Base-by-base conservation (phyloP, 805 yeast species). In the Suhomyces sp. region DNA sequence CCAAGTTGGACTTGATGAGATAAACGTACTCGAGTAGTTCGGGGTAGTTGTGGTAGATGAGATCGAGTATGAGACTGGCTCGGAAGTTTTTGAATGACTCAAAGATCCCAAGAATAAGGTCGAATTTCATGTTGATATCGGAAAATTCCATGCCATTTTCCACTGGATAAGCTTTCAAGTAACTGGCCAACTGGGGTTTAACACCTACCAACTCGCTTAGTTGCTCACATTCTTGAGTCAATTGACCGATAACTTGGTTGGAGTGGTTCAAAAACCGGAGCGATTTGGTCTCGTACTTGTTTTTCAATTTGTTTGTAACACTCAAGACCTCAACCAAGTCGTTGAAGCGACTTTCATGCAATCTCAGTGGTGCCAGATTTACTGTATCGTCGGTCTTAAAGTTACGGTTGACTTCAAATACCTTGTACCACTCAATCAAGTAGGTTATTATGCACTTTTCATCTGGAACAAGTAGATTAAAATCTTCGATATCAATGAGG, bases 391-490 rank as follows among this genome's bases (percentile, higher is more conserved):
- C 43, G 21, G 48, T n/a, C 12, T 22, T 43, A n/a, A 15, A 22
- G 21, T 24, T 31, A 13, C 39, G 48, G 12, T 52, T 55, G 27
- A 54, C 31, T 51, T 70, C 74, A 53, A 73, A 70, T 22, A 53
- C 56, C 50, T 80, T 81, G 65, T 75, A 83, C 83, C 85, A 80
- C 58, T 83, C 80, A 12, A 85, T 76, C 9, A 84, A 64, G 60
- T 81, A 84, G 15, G 85, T 77, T 57, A 84, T 73, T 13, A 85
- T 71, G 40, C 84, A 76, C 56, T 81, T 77, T 55, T 85, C 89
- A 55, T 85, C 89, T 0, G 86, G 86, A 21, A 69, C 71, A 12
- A 68, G 60, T 20, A 72, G 68, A 35, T 68, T 68, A 52, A 84
- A 73, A 64, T 83, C 87, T 33, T 81, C 84, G 1, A 73, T 76